Percentiles rank a stretch among this genome's conserved stretches.
phyloP scores from a whole-genome alignment of 164 flowering plant species.

The Magnolia sinica region DNA sequence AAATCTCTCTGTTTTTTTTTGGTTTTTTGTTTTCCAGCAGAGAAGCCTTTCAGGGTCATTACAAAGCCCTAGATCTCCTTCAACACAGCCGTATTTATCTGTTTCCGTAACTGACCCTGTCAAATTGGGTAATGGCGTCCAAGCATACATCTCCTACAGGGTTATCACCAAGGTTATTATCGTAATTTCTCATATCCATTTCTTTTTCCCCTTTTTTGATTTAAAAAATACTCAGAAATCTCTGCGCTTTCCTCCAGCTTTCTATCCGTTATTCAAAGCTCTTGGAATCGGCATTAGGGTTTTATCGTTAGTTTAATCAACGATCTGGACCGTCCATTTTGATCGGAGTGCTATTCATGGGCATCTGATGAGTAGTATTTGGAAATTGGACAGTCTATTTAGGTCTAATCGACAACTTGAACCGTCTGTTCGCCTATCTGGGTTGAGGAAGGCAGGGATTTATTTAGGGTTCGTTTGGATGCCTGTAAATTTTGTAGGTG shows the following conservation, averaged over 20 bases:
- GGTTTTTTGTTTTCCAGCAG: constrained; percentile 31
- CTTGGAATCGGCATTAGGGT: background rate
- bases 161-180: constrained; percentile 82
- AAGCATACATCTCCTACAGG: constrained; percentile 91
- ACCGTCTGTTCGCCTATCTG: no score
- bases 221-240: background rate
- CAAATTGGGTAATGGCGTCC: constrained; percentile 96
- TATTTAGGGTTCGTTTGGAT: no score
- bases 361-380: background rate
- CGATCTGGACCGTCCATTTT: background rate
- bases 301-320: background rate
- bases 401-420: no score
- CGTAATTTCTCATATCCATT: background rate
- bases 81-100: constrained; percentile 57
- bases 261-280: background rate
- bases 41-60: constrained; percentile 55
- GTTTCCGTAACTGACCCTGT: constrained; percentile 95
- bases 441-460: no score
- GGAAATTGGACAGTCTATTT: background rate
- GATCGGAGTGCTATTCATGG: background rate
- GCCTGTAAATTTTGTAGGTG: no score
- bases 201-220: background rate
- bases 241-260: no score
- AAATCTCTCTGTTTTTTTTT: background rate
- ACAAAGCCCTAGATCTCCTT: constrained; percentile 88